These are phyloP conservation scores for Aureobasidium zeae DNA, from an alignment of 2,329 filamentous ascomycete genomes.

Conservation along the genomic window DNA sequence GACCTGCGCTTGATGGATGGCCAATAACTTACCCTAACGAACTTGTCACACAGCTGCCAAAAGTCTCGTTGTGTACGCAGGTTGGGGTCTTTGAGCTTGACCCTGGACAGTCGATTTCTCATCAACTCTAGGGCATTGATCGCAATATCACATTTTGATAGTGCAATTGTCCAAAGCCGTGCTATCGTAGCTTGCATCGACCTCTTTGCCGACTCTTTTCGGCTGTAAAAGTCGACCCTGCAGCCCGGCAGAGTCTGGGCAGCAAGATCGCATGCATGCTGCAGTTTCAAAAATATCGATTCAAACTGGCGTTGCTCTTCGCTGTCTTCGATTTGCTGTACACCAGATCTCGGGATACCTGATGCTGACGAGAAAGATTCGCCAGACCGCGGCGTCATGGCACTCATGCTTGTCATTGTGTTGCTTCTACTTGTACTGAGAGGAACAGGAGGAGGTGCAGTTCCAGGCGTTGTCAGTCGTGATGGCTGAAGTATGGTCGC, in stretches of 20 bases:
- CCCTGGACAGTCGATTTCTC: constrained; percentile 61
- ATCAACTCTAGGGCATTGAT: constrained; percentile 66
- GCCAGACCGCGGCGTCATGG: constrained; percentile 64
- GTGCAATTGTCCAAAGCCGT: constrained; percentile 59
- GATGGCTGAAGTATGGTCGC: constrained; percentile 42
- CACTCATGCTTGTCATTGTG: constrained; percentile 40
- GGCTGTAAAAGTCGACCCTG: constrained; percentile 55
- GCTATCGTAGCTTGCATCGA: constrained; percentile 33
- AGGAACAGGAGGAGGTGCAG: constrained; percentile 33
- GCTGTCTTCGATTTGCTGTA: constrained; percentile 44
- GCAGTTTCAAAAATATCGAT: constrained; percentile 67
- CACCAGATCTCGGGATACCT: constrained; percentile 36
- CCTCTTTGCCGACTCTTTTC: constrained; percentile 50
- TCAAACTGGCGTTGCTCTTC: constrained; percentile 79
- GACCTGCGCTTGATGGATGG: too few relatives aligned
- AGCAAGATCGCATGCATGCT: constrained; percentile 63
- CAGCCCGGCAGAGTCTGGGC: constrained; percentile 62
- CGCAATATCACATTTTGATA: constrained; percentile 60
- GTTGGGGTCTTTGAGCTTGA: constrained; percentile 77
- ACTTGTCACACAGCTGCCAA: constrained; percentile 64
- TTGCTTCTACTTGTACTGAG: constrained; percentile 45
- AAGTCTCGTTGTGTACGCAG: constrained; percentile 56
- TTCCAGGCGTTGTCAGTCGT: constrained; percentile 26
- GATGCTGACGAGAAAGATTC: constrained; percentile 57
- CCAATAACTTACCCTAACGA: constrained; percentile 45